Conservation (phyloP, 352 stramenopile genomes). For the Phytopythium delawarense region DNA sequence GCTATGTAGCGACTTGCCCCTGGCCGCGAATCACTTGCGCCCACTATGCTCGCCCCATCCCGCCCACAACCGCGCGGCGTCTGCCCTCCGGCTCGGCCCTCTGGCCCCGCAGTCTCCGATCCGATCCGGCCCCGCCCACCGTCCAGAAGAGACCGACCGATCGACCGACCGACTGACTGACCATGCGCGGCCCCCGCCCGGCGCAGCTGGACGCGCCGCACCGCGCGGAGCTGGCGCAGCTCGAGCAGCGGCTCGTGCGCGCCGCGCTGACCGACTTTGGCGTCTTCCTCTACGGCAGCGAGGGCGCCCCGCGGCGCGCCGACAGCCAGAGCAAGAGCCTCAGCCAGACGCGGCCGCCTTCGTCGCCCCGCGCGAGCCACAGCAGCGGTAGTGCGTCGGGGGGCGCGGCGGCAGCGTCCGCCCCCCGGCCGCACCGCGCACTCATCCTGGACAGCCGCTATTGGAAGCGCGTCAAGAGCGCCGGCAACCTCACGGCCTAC, state of each 20-base stretch:
- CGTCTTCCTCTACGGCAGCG: constrained; percentile 2
- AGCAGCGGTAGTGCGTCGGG: background rate
- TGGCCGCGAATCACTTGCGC: background rate
- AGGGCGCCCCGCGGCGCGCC: background rate
- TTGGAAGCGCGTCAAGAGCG: constrained; percentile 16
- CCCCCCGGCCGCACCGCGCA: background rate
- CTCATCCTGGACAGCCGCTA: background rate
- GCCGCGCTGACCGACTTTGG: constrained; percentile 1
- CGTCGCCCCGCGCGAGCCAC: background rate
- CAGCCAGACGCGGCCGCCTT: background rate
- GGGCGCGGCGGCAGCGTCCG: background rate
- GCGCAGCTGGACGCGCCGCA: background rate
- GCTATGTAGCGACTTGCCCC: background rate
- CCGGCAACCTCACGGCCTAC: constrained; percentile 14
- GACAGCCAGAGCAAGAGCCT: background rate
- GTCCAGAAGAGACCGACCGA: too few relatives aligned
- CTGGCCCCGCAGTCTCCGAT: too few relatives aligned
- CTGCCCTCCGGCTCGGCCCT: too few relatives aligned
- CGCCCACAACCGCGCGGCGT: too few relatives aligned
- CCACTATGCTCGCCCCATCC: background rate
- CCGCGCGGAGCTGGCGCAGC: background rate
- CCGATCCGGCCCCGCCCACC: too few relatives aligned
- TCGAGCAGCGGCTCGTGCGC: constrained; percentile 7
- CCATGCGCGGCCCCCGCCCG: background rate
- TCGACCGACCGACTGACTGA: too few relatives aligned